These are phyloP conservation scores for Phylloporus sp. DNA, from an alignment of 768 basidiomycete species.

Conservation along the genomic window DNA sequence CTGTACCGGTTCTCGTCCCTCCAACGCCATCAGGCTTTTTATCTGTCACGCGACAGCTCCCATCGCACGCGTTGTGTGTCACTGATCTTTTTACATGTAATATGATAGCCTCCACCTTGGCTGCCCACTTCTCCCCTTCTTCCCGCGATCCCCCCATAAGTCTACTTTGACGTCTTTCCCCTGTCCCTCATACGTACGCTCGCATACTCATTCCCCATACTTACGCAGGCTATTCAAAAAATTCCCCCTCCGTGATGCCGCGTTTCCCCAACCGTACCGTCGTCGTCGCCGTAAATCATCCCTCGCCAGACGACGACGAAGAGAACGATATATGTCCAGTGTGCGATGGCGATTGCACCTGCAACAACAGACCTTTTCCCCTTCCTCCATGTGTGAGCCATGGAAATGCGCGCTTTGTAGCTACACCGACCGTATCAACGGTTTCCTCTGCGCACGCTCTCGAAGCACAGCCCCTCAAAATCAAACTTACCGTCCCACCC, in stretches of 20 bases:
- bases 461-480: constrained; percentile 48
- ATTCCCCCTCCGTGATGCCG: constrained; percentile 59
- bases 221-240: constrained; percentile 39
- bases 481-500: constrained; percentile 64
- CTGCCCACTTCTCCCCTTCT: constrained; percentile 5
- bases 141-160: constrained; percentile 28
- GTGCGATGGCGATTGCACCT: constrained; percentile 87
- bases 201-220: constrained; percentile 17
- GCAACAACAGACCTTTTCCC: constrained; percentile 44
- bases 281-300: constrained; percentile 39
- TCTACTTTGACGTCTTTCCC: constrained; percentile 21
- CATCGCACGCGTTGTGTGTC: constrained; percentile 28
- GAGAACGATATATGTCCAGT: constrained; percentile 86
- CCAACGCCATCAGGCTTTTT: constrained; percentile 26
- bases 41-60: constrained; percentile 35
- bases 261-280: constrained; percentile 65
- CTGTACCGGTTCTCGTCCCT: constrained; percentile 14
- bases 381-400: constrained; percentile 27
- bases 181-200: constrained; percentile 21
- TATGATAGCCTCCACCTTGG: constrained; percentile 25
- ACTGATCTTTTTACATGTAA: constrained; percentile 38
- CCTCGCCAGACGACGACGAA: constrained; percentile 56
- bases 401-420: constrained; percentile 36
- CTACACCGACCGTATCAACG: constrained; percentile 36
- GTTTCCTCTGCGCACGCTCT: constrained; percentile 29